Evolutionary conservation across 2,329 filamentous ascomycete genomes (phyloP), one percentile per base, ranked within the genome.

Genomic region (Bimuria novae-zelandiae): DNA sequence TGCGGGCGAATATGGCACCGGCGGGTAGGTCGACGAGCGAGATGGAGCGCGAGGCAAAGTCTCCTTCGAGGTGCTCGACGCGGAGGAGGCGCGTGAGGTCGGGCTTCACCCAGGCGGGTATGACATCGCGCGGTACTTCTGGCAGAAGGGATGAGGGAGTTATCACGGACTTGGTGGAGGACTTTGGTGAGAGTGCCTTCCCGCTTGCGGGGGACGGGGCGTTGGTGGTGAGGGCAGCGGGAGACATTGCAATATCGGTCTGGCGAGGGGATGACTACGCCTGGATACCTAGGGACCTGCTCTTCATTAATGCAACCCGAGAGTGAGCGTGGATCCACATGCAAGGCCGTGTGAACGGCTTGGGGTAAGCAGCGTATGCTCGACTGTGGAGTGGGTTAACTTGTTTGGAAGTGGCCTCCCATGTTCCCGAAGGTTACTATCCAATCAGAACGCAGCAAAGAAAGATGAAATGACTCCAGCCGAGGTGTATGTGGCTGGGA

Each of bases 1-100:
- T 80, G 56, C 74, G 76, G 4, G 73, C 68, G 59, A 84, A 80
- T 60, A 82, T 60, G n/a, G 80, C 73, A 39, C 78, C 78, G 1
- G 80, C 74, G 10, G 80, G 79, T 1, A 82, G 74, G n/a, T 70
- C 69, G 52, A 82, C 73, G 30, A 79, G 77, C 14, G 80, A 82
- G 42, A 76, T 65, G 23, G 81, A 77, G 27, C 73, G 73, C 44
- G 75, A 76, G 27, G 73, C 68, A 51, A 76, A 79, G 36, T 73
- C 69, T 32, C 74, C 70, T 0, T 70, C 69, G 25, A 66, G 54
- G 52, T 74, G 75, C 25, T 74, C 65, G 44, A 77, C 75, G 29
- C 52, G 62, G 45, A 76, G 69, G 12, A 78, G 68, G 37, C 68
- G 63, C 22, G 65, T 51, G 49, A 79, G 74, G 56, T 75, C 70